Conservation (phyloP, 441 rosid genomes). For the Viola pubescens region DNA sequence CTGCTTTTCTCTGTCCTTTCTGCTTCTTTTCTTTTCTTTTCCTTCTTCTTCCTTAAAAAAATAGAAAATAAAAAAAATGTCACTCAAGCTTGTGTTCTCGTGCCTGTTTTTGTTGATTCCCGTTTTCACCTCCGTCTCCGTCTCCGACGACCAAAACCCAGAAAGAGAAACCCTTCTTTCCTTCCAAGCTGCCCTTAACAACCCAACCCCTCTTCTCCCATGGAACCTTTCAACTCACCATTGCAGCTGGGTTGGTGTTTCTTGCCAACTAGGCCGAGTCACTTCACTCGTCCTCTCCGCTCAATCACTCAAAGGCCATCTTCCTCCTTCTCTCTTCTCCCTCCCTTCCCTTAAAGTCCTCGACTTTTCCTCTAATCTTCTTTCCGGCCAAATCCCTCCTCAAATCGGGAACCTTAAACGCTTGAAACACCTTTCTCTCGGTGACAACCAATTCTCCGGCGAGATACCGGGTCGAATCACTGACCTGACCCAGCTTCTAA, state of each 20-base stretch:
- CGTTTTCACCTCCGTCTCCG: conserved; percentile 2
- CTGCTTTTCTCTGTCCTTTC: not conserved
- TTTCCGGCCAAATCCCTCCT: conserved; percentile 39
- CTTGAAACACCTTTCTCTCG: conserved; percentile 32
- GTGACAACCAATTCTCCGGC: conserved; percentile 35
- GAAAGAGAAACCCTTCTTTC: conserved; percentile 38
- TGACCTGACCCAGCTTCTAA: conserved; percentile 31
- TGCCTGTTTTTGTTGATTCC: conserved; percentile 15
- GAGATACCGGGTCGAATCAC: conserved; percentile 32
- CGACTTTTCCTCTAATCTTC: conserved; percentile 50
- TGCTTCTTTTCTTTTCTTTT: not conserved
- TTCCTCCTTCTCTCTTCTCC: conserved; percentile 47
- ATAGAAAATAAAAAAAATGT: conserved; percentile 17
- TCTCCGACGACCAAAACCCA: conserved; percentile 18
- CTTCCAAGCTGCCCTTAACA: conserved; percentile 40
- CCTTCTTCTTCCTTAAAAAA: not conserved
- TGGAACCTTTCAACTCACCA: conserved; percentile 44
- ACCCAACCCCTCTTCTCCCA: conserved; percentile 37
- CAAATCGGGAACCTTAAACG: conserved; percentile 25
- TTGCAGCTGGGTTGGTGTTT: conserved; percentile 72
- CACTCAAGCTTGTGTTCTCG: conserved; percentile 14
- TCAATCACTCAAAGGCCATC: conserved; percentile 35
- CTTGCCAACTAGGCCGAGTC: conserved; percentile 46
- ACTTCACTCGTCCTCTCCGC: conserved; percentile 35
- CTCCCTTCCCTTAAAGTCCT: conserved; percentile 39